These are phyloP conservation scores for Wickerhamiella allomyrinae DNA, from an alignment of 805 yeast genomes.

Conservation along the genomic window DNA sequence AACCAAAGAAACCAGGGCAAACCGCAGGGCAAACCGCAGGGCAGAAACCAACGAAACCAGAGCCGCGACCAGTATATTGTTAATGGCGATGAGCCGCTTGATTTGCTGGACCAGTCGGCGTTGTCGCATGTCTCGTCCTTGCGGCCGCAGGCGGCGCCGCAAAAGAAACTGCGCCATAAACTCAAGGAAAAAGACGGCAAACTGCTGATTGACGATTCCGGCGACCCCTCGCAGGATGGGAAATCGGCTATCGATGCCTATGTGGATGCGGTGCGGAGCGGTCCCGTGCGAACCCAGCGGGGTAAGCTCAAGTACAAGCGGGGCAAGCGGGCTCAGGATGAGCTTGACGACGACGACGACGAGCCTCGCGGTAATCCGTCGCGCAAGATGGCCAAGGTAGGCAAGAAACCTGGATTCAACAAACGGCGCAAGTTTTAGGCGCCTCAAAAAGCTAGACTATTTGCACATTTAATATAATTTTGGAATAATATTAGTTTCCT, in stretches of 20 bases:
- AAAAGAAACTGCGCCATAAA: constrained; percentile 20
- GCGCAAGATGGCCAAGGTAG: constrained; percentile 7
- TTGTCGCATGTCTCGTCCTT: constrained; percentile 81
- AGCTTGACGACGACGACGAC: constrained; percentile 39
- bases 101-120: constrained; percentile 73
- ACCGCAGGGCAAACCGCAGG: background rate
- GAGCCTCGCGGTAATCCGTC: constrained; percentile 15
- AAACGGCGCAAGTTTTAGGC: background rate
- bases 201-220: constrained; percentile 44
- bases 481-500: background rate
- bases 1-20: background rate
- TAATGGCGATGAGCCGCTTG: constrained; percentile 63
- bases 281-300: constrained; percentile 87
- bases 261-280: constrained; percentile 82
- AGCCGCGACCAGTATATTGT: constrained; percentile 47
- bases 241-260: constrained; percentile 72
- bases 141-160: constrained; percentile 45
- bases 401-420: constrained; percentile 1
- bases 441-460: background rate
- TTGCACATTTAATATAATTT: too few relatives aligned
- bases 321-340: constrained; percentile 37
- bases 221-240: constrained; percentile 17
- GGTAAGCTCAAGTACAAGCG: constrained; percentile 80
- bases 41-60: constrained; percentile 22
- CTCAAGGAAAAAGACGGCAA: constrained; percentile 45